Percentiles rank a stretch among this genome's conserved stretches.
Evolutionary conservation across 148 eudicot species (phyloP).

Genomic region (Amaranthus hypochondriacus): DNA sequence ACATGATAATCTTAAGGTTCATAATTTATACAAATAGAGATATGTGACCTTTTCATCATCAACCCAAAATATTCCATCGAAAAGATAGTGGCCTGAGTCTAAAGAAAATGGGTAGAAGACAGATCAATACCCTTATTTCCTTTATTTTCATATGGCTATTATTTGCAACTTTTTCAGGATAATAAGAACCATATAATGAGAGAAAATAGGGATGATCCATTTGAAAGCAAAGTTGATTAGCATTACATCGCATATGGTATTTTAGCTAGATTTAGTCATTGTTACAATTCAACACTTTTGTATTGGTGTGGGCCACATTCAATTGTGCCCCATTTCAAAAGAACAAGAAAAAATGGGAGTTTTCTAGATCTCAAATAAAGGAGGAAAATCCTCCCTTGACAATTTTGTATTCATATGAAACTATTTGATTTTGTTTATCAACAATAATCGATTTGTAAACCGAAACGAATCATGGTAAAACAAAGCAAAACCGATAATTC

Average conservation of each 20-base stretch:
- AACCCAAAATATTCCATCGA: no score
- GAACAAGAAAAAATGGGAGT: background rate
- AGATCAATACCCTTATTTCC: no score
- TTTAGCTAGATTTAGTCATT: background rate
- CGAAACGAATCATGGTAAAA: background rate
- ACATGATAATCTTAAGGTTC: no score
- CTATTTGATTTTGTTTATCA: conserved; percentile 9
- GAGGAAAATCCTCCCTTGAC: conserved; percentile 5
- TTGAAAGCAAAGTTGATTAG: conserved; percentile 4
- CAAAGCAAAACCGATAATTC: background rate
- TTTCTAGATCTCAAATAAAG: conserved; percentile 6
- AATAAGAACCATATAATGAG: no score
- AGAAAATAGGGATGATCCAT: background rate
- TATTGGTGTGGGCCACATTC: background rate
- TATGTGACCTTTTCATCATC: no score
- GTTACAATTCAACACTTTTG: conserved; percentile 7
- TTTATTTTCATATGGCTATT: background rate
- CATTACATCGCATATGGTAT: conserved; percentile 8
- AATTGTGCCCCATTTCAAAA: conserved; percentile 8
- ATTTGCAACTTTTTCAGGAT: no score
- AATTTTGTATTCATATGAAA: background rate
- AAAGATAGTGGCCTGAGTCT: no score
- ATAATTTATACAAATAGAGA: no score
- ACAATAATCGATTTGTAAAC: conserved; percentile 9
- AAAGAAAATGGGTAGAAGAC: no score